phyloP scores from a whole-genome alignment of 148 eudicot genomes.

The Chenopodium formosanum region DNA sequence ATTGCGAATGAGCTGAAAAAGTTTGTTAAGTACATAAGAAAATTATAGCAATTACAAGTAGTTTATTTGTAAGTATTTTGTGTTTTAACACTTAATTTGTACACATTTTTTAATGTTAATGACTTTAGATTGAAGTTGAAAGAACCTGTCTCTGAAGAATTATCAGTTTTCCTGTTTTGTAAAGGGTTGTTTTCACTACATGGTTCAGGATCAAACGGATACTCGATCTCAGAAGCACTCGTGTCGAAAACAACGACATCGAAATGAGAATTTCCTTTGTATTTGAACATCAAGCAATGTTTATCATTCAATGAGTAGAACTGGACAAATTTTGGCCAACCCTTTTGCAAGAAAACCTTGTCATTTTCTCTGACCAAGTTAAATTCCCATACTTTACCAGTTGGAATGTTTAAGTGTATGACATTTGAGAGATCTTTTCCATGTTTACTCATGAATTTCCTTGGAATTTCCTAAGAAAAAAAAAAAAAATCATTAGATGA shows the following conservation, averaged over 20 bases:
- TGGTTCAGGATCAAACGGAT: slow-evolving; percentile 22
- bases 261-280: slow-evolving; percentile 28
- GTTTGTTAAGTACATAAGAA: too few species aligned
- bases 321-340: slow-evolving; percentile 40
- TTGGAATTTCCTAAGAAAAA: slow-evolving; percentile 34
- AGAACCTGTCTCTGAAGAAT: slow-evolving; percentile 4
- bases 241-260: slow-evolving; percentile 33
- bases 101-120: too few species aligned
- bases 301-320: slow-evolving; percentile 30
- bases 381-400: slow-evolving; percentile 33
- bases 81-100: too few species aligned
- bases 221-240: slow-evolving; percentile 42
- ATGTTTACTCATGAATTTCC: slow-evolving; percentile 25
- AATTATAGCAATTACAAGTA: too few species aligned
- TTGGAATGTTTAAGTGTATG: slow-evolving; percentile 31
- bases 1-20: background rate
- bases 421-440: slow-evolving; percentile 17
- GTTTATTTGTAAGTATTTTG: too few species aligned
- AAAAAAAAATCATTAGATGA: background rate
- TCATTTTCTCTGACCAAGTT: slow-evolving; percentile 20
- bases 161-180: background rate
- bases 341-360: slow-evolving; percentile 35
- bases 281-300: slow-evolving; percentile 37
- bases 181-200: background rate
- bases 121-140: background rate